Conservation (phyloP, 345 rosid species). For the Angophora floribunda region DNA sequence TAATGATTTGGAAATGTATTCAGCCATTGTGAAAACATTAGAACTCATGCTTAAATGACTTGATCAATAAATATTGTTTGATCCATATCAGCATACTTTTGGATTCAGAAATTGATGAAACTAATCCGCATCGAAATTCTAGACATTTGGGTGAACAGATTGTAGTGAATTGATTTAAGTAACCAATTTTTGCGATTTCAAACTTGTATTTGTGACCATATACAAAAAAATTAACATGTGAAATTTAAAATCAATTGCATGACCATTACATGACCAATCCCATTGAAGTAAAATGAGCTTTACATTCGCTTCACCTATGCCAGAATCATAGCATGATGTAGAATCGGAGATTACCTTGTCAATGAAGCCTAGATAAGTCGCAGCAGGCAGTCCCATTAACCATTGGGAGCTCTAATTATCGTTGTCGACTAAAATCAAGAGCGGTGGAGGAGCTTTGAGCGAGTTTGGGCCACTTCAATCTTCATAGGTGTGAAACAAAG, state of each 20-base stretch:
- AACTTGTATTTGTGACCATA: neutral
- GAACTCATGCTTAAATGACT: neutral
- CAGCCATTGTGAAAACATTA: neutral
- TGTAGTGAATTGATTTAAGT: too few species aligned
- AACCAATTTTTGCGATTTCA: neutral
- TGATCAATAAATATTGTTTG: too few species aligned
- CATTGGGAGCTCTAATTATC: neutral
- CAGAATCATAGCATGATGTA: neutral
- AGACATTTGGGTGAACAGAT: neutral
- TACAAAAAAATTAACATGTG: neutral
- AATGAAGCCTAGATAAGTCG: neutral
- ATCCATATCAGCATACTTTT: neutral
- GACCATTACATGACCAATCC: neutral
- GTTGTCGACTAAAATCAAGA: too few species aligned
- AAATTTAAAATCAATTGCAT: neutral
- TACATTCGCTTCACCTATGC: neutral
- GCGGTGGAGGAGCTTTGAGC: neutral
- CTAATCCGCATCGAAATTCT: neutral
- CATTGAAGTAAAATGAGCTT: neutral
- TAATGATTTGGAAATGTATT: neutral
- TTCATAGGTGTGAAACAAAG: neutral
- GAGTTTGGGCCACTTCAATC: neutral
- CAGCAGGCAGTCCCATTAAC: neutral
- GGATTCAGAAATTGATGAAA: neutral
- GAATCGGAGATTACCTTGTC: neutral